Evolutionary conservation across 768 basidiomycete genomes (phyloP).

Genomic region (Boletellus ananas): DNA sequence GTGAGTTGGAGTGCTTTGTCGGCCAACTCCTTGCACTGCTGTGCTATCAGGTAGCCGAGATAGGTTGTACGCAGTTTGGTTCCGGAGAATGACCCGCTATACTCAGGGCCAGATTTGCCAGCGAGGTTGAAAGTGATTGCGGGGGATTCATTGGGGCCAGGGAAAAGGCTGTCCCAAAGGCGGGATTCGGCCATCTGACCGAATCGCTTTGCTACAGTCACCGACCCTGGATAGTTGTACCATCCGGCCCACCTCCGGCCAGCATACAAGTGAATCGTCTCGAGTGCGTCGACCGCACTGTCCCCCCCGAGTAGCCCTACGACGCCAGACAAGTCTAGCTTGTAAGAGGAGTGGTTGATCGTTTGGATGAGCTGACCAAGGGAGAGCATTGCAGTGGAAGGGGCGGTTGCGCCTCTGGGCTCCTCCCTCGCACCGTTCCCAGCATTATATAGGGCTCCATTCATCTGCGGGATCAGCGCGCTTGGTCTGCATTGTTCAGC

Average conservation of each 20-base stretch:
- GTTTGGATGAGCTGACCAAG: constrained; percentile 7
- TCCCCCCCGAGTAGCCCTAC: constrained; percentile 34
- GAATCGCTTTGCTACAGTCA: constrained; percentile 30
- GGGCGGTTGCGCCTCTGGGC: not conserved
- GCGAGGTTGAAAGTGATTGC: constrained; percentile 24
- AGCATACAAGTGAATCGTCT: constrained; percentile 30
- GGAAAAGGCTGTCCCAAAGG: constrained; percentile 33
- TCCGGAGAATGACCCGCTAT: constrained; percentile 67
- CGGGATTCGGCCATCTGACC: constrained; percentile 26
- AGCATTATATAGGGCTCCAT: constrained; percentile 8
- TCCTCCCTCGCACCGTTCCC: not conserved
- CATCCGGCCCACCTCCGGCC: constrained; percentile 32
- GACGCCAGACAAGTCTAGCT: constrained; percentile 26
- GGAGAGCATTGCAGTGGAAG: constrained; percentile 12
- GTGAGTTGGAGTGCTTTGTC: constrained; percentile 1
- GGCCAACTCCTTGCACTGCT: not conserved
- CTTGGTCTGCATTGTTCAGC: not conserved
- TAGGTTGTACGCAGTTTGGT: constrained; percentile 49
- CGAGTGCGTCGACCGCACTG: constrained; percentile 29
- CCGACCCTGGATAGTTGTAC: constrained; percentile 36
- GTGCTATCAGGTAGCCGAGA: constrained; percentile 51
- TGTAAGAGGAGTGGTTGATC: constrained; percentile 15
- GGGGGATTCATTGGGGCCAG: constrained; percentile 28
- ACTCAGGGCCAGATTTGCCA: constrained; percentile 53
- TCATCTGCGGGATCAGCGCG: not conserved